phyloP scores from a whole-genome alignment of 2,329 filamentous ascomycete species.

The Dactylellina leptospora region DNA sequence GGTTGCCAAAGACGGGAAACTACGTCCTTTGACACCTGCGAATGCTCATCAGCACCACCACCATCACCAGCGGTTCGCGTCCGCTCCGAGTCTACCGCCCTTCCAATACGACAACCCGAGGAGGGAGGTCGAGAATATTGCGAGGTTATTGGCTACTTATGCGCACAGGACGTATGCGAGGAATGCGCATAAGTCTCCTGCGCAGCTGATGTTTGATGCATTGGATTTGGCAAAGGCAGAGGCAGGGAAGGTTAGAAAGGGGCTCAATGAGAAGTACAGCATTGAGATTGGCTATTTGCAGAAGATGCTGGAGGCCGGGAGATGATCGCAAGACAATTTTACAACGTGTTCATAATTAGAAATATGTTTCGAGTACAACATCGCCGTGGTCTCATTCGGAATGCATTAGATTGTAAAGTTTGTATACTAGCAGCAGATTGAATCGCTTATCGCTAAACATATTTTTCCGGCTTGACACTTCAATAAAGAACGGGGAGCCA shows the following conservation, averaged over 20 bases:
- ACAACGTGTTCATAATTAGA: too few relatives aligned
- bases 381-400: too few relatives aligned
- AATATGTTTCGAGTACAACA: too few relatives aligned
- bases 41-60: constrained; percentile 11
- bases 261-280: constrained; percentile 50
- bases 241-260: constrained; percentile 24
- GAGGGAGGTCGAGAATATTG: constrained; percentile 36
- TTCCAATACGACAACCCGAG: constrained; percentile 25
- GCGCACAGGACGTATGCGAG: constrained; percentile 38
- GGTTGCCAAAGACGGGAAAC: constrained; percentile 12
- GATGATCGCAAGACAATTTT: too few relatives aligned
- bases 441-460: too few relatives aligned
- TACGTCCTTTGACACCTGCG: constrained; percentile 30
- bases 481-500: too few relatives aligned
- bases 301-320: constrained; percentile 50
- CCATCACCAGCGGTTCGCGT: constrained; percentile 13
- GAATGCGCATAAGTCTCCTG: constrained; percentile 49
- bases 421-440: too few relatives aligned
- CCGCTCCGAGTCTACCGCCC: constrained; percentile 36
- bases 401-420: too few relatives aligned
- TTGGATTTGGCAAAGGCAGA: constrained; percentile 39
- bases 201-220: constrained; percentile 41
- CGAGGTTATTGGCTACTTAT: constrained; percentile 40
- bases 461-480: too few relatives aligned
- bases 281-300: constrained; percentile 52